phyloP scores from a whole-genome alignment of 2,329 filamentous ascomycete species.

The Metarhizium rileyi region DNA sequence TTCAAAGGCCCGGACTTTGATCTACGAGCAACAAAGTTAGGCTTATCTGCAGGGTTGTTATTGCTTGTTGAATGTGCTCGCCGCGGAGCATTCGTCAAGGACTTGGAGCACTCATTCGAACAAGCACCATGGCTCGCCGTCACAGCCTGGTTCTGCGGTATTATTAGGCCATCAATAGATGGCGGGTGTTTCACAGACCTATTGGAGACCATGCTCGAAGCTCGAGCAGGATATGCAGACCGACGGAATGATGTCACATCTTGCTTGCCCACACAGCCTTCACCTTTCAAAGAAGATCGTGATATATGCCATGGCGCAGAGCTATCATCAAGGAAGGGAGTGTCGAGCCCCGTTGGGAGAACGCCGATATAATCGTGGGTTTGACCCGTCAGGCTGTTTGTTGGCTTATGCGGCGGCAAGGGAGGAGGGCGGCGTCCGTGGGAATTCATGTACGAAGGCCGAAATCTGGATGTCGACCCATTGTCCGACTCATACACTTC shows the following conservation, averaged over 20 bases:
- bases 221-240: slow-evolving; percentile 15
- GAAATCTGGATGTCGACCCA: neutral
- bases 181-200: slow-evolving; percentile 6
- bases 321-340: slow-evolving; percentile 12
- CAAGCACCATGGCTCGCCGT: neutral
- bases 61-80: neutral
- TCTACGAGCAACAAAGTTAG: neutral
- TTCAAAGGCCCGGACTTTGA: neutral
- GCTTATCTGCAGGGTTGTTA: neutral
- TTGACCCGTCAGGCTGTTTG: slow-evolving; percentile 10
- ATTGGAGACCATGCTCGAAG: slow-evolving; percentile 16
- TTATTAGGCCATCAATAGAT: slow-evolving; percentile 15
- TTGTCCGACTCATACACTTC: slow-evolving; percentile 14
- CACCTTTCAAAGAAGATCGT: slow-evolving; percentile 2
- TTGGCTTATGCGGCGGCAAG: slow-evolving; percentile 6
- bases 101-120: neutral
- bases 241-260: slow-evolving; percentile 6
- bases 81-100: neutral
- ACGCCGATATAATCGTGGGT: slow-evolving; percentile 14
- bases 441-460: slow-evolving; percentile 1
- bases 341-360: slow-evolving; percentile 15
- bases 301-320: slow-evolving; percentile 8
- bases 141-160: slow-evolving; percentile 3
- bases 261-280: neutral
- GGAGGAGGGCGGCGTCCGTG: slow-evolving; percentile 1